Percentiles rank a stretch among this genome's conserved stretches.
phyloP scores from a whole-genome alignment of 495 filamentous ascomycete genomes.

The Xylaria scruposa region DNA sequence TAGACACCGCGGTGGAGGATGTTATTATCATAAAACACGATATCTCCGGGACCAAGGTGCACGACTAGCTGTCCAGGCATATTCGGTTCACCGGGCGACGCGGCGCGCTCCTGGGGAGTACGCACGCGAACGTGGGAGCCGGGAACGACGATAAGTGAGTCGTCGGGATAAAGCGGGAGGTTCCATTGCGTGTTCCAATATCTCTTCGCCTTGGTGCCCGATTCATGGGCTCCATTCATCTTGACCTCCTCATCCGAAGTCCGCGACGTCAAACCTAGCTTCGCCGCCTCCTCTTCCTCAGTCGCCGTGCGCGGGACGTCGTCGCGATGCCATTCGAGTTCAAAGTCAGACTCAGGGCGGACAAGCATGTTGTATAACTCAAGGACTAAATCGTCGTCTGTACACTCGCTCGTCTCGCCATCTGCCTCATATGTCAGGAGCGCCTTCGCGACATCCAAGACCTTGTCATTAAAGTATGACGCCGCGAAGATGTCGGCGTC shows the following conservation, averaged over 20 bases:
- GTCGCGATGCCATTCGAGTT: slow-evolving; percentile 79
- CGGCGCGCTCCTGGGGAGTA: slow-evolving; percentile 68
- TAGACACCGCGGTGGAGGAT: slow-evolving; percentile 86
- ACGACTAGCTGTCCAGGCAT: slow-evolving; percentile 70
- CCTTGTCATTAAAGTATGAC: slow-evolving; percentile 68
- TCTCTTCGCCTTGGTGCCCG: slow-evolving; percentile 21
- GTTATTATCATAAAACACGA: slow-evolving; percentile 88
- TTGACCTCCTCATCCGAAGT: background rate
- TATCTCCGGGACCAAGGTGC: slow-evolving; percentile 69
- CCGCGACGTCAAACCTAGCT: slow-evolving; percentile 39
- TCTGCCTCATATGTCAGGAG: slow-evolving; percentile 49
- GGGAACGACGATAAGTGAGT: slow-evolving; percentile 71
- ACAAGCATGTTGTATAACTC: slow-evolving; percentile 84
- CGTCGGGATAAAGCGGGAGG: slow-evolving; percentile 68
- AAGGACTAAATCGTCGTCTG: slow-evolving; percentile 63
- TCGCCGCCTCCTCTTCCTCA: slow-evolving; percentile 54
- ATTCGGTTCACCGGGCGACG: slow-evolving; percentile 60
- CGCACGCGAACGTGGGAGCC: slow-evolving; percentile 71
- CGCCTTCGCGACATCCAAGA: slow-evolving; percentile 64
- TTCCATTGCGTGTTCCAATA: slow-evolving; percentile 75
- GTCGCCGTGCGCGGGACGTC: slow-evolving; percentile 67
- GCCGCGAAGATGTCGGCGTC: slow-evolving; percentile 60
- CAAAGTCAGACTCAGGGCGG: slow-evolving; percentile 67
- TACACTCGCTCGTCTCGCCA: slow-evolving; percentile 26
- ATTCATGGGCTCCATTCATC: slow-evolving; percentile 30